Percentiles rank a stretch among this genome's conserved stretches.
Evolutionary conservation across 257 asterid species (phyloP).

Genomic region (Gentiana macrophylla): DNA sequence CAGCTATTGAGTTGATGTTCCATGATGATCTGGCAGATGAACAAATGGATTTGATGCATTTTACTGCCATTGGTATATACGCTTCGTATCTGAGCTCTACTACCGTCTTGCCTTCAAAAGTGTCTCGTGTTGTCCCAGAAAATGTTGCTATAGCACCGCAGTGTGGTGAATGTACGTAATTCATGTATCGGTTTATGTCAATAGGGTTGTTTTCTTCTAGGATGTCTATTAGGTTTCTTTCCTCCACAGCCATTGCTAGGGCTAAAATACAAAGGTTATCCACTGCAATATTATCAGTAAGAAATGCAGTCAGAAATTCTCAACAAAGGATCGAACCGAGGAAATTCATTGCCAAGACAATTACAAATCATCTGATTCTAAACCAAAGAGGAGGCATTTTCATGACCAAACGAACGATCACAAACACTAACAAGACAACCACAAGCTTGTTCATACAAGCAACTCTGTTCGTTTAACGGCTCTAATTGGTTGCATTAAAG

Average conservation of each 20-base stretch:
- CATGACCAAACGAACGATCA: too few species aligned
- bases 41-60: slow-evolving; percentile 69
- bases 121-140: slow-evolving; percentile 88
- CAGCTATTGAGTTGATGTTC: slow-evolving; percentile 55
- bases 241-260: slow-evolving; percentile 47
- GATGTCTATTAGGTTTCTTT: slow-evolving; percentile 60
- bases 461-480: too few species aligned
- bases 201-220: slow-evolving; percentile 51
- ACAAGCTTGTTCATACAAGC: too few species aligned
- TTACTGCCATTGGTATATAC: slow-evolving; percentile 82
- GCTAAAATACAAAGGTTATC: too few species aligned
- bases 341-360: too few species aligned
- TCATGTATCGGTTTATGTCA: slow-evolving; percentile 52
- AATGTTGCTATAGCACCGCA: slow-evolving; percentile 96
- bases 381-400: too few species aligned
- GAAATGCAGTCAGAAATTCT: too few species aligned
- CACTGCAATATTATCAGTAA: too few species aligned
- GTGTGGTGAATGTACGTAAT: slow-evolving; percentile 57
- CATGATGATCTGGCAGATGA: slow-evolving; percentile 72
- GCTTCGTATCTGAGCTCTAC: slow-evolving; percentile 85
- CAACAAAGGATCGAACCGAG: too few species aligned
- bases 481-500: too few species aligned
- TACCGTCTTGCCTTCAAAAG: slow-evolving; percentile 65
- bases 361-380: too few species aligned
- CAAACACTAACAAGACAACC: too few species aligned